A percentile compares a stretch with the other conserved stretches of the same genome.
phyloP scores from a whole-genome alignment of 2,329 filamentous ascomycete genomes.

The Ophiostoma tasmaniense region DNA sequence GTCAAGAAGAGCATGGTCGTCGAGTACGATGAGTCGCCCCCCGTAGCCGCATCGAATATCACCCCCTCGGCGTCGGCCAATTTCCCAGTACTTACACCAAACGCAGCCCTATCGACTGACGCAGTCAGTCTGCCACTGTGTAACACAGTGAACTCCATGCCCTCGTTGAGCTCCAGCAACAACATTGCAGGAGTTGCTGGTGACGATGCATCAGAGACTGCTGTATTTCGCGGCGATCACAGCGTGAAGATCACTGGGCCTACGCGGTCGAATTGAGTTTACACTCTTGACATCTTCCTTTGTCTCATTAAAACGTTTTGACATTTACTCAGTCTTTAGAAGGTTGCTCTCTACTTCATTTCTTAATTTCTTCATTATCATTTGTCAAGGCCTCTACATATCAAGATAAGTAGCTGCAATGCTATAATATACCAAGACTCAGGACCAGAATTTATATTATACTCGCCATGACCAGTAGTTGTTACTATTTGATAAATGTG shows the following conservation, averaged over 20 bases:
- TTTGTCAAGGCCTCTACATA: background rate
- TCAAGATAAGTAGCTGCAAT: background rate
- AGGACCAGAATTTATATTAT: too few species aligned
- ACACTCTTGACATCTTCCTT: background rate
- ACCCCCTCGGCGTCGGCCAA: background rate
- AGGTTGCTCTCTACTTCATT: background rate
- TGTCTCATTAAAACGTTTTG: background rate
- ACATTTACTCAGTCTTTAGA: background rate
- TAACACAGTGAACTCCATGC: background rate
- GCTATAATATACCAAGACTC: background rate
- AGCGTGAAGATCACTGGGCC: background rate
- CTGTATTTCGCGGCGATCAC: background rate
- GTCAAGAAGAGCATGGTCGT: slow-evolving; percentile 15
- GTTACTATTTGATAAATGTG: too few species aligned
- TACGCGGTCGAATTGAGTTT: background rate
- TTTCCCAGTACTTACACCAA: background rate
- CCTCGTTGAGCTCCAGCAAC: background rate
- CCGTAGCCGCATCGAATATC: background rate
- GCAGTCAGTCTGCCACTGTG: background rate
- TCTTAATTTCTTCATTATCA: background rate
- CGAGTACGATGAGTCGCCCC: background rate
- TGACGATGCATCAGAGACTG: background rate
- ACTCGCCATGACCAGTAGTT: too few species aligned
- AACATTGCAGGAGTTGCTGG: background rate
- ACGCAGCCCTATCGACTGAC: background rate